These are phyloP conservation scores for Megacollybia platyphylla DNA, from an alignment of 1,284 basidiomycete genomes.

Conservation along the genomic window DNA sequence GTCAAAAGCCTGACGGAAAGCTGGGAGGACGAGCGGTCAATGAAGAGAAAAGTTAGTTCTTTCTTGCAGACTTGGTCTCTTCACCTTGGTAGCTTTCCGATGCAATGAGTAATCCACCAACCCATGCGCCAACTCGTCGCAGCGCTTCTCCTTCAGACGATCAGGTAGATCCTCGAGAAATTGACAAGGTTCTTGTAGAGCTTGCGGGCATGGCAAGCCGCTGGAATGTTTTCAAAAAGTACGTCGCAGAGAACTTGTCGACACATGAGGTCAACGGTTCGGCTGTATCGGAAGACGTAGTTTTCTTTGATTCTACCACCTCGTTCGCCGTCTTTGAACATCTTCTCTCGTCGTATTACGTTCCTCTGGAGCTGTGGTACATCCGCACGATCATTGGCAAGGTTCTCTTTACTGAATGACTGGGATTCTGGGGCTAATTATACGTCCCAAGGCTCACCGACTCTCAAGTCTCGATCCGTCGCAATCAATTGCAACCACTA, in stretches of 20 bases:
- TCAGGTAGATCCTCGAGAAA: conserved; percentile 72
- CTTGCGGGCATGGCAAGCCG: conserved; percentile 80
- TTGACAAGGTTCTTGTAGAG: conserved; percentile 83
- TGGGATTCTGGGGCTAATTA: not conserved
- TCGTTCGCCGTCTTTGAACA: conserved; percentile 56
- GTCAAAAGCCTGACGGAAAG: conserved; percentile 66
- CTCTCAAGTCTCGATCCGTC: conserved; percentile 57
- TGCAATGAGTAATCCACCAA: conserved; percentile 24
- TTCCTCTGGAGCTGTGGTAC: conserved; percentile 90
- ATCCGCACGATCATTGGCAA: conserved; percentile 81
- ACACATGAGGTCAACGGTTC: conserved; percentile 11
- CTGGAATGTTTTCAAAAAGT: conserved; percentile 87
- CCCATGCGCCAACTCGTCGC: conserved; percentile 21
- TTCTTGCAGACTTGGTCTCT: not conserved
- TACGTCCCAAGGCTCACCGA: conserved; percentile 45
- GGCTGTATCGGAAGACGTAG: not conserved
- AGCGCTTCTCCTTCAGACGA: conserved; percentile 45
- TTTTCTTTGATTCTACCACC: conserved; percentile 31
- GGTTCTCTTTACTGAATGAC: conserved; percentile 17
- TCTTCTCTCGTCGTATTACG: conserved; percentile 66
- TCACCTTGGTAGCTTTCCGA: conserved; percentile 31
- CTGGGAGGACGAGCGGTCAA: conserved; percentile 83
- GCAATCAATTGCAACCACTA: conserved; percentile 47
- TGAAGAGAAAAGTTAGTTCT: conserved; percentile 52
- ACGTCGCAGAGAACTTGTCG: conserved; percentile 62